A percentile compares a stretch with the other conserved stretches of the same genome.
Evolutionary conservation across 2,329 filamentous ascomycete genomes (phyloP).

Genomic region (Botrytis paeoniae): DNA sequence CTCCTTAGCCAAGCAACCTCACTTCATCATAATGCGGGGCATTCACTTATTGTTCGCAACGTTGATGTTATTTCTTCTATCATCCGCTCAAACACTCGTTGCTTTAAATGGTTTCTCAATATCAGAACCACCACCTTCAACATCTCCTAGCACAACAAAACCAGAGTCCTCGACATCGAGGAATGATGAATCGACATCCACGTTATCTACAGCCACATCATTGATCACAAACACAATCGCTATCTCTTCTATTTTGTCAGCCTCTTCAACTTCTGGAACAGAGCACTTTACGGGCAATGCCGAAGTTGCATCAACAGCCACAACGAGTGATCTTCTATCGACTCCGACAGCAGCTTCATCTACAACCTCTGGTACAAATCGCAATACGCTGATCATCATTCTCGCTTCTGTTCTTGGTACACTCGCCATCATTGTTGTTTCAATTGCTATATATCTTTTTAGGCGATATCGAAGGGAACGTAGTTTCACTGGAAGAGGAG

Average conservation of each 20-base stretch:
- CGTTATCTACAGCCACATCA: conserved; percentile 18
- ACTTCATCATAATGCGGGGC: conserved; percentile 23
- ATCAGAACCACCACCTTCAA: conserved; percentile 1
- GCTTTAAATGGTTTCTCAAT: conserved; percentile 8
- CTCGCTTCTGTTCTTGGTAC: conserved; percentile 33
- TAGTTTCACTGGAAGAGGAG: conserved; percentile 51
- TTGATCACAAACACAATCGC: conserved; percentile 25
- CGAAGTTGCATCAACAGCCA: conserved; percentile 13
- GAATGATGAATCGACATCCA: conserved; percentile 18
- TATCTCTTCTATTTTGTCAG: conserved; percentile 24
- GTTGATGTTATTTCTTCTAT: conserved; percentile 18
- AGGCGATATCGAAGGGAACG: conserved; percentile 32
- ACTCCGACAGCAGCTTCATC: conserved; percentile 21
- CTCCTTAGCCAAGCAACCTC: conserved; percentile 11
- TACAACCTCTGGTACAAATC: conserved; percentile 20
- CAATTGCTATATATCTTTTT: conserved; percentile 26
- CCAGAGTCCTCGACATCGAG: conserved; percentile 2
- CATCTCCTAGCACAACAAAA: not conserved
- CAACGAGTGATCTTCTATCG: conserved; percentile 20
- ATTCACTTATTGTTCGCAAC: conserved; percentile 19
- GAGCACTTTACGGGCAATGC: conserved; percentile 1
- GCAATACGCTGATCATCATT: conserved; percentile 30
- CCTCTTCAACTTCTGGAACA: conserved; percentile 14
- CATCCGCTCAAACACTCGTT: conserved; percentile 17
- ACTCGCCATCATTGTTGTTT: conserved; percentile 30